Evolutionary conservation across 768 basidiomycete species (phyloP).

Genomic region (Mycena filopes): DNA sequence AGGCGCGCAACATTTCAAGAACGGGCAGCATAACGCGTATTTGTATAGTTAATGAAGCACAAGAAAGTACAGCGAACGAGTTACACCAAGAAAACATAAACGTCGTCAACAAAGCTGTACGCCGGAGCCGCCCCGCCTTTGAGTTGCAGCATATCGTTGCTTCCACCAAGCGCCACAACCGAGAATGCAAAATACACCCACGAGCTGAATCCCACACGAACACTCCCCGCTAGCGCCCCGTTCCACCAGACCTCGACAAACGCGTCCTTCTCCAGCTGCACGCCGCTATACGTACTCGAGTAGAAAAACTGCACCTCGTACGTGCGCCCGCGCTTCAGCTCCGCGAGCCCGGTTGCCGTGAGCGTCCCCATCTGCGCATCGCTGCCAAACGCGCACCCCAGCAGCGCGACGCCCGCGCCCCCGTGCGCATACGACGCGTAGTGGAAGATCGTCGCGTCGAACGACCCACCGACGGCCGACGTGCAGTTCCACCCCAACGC

Average conservation of each 20-base stretch:
- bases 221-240: conserved; percentile 23
- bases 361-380: conserved; percentile 27
- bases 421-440: conserved; percentile 30
- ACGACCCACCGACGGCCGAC: conserved; percentile 15
- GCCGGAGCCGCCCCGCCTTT: conserved; percentile 32
- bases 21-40: no score
- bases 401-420: conserved; percentile 27
- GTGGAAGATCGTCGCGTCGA: conserved; percentile 38
- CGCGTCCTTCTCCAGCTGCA: conserved; percentile 17
- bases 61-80: conserved; percentile 15
- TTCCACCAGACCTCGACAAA: conserved; percentile 34
- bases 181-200: conserved; percentile 27
- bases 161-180: conserved; percentile 24
- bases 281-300: conserved; percentile 31
- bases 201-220: conserved; percentile 16
- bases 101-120: conserved; percentile 34
- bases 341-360: conserved; percentile 7
- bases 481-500: conserved; percentile 27
- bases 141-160: conserved; percentile 27
- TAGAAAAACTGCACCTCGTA: conserved; percentile 34
- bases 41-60: not conserved
- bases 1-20: no score
- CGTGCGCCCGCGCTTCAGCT: conserved; percentile 16
- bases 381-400: conserved; percentile 30
- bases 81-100: conserved; percentile 28